These are phyloP conservation scores for Mortierella sp. DNA, from an alignment of 371 early-diverging fungal species.

Conservation along the genomic window DNA sequence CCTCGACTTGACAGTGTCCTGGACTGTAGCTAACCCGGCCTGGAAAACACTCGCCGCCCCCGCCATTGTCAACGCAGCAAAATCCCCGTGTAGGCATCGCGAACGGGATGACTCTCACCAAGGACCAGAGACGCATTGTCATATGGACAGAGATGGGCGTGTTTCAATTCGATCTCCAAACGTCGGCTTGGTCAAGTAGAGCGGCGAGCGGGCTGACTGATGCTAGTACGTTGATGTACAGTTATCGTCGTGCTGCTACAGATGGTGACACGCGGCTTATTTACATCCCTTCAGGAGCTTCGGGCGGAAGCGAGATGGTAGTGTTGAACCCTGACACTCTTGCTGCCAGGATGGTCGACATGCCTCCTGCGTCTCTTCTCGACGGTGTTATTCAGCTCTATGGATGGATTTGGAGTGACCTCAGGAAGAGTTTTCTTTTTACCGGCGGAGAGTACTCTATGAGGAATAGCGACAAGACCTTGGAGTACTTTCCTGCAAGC, in stretches of 20 bases:
- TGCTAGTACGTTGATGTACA: background rate
- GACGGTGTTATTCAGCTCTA: background rate
- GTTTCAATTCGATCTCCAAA: background rate
- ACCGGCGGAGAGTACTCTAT: background rate
- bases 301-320: background rate
- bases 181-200: background rate
- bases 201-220: too few relatives aligned
- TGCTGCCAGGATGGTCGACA: background rate
- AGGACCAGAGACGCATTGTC: background rate
- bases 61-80: background rate
- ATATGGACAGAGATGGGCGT: background rate
- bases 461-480: background rate
- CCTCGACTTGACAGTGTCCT: background rate
- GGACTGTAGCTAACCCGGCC: background rate
- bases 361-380: background rate
- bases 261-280: background rate
- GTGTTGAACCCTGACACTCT: background rate
- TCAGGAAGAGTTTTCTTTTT: background rate
- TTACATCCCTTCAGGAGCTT: background rate
- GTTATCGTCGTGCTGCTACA: background rate
- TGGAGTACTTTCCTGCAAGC: background rate
- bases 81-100: background rate
- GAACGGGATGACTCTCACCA: background rate
- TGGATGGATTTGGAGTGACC: background rate
- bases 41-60: background rate